Evolutionary conservation across 768 basidiomycete species (phyloP).

Genomic region (Suillus decipiens): DNA sequence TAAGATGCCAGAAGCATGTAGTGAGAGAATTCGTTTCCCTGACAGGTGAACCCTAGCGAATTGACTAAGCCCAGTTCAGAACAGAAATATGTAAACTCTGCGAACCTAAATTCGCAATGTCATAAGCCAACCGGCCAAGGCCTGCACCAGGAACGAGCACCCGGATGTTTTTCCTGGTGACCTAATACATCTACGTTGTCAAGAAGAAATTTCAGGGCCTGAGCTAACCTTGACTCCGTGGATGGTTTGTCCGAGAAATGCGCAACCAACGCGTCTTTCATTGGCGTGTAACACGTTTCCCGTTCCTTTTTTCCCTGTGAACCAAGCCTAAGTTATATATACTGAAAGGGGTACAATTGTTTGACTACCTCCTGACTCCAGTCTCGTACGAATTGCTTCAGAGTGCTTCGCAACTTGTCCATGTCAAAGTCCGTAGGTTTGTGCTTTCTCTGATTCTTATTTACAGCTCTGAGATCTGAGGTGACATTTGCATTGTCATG

Average conservation of each 20-base stretch:
- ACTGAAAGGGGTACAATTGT: neutral
- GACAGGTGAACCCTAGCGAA: conserved; percentile 76
- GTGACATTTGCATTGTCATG: conserved; percentile 19
- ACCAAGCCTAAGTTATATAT: neutral
- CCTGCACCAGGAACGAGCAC: conserved; percentile 93
- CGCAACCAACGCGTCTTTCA: conserved; percentile 69
- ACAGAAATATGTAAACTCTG: conserved; percentile 5
- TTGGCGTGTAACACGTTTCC: conserved; percentile 77
- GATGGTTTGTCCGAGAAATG: conserved; percentile 48
- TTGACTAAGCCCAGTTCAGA: neutral
- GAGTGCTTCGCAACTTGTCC: conserved; percentile 89
- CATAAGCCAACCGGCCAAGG: conserved; percentile 84
- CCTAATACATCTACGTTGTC: conserved; percentile 39
- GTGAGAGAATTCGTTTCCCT: conserved; percentile 95
- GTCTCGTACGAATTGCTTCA: conserved; percentile 92
- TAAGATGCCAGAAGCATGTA: conserved; percentile 92
- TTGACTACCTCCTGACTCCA: conserved; percentile 79
- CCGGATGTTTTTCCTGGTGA: conserved; percentile 53
- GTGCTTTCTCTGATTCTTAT: conserved; percentile 31
- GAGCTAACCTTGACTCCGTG: neutral
- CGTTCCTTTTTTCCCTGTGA: conserved; percentile 74
- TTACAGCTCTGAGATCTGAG: conserved; percentile 14
- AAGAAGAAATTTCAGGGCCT: neutral
- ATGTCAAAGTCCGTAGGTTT: conserved; percentile 73
- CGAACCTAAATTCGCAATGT: conserved; percentile 79